Base-by-base conservation (phyloP, 1,139 yeast species). In the Suhomyces panamericanus region DNA sequence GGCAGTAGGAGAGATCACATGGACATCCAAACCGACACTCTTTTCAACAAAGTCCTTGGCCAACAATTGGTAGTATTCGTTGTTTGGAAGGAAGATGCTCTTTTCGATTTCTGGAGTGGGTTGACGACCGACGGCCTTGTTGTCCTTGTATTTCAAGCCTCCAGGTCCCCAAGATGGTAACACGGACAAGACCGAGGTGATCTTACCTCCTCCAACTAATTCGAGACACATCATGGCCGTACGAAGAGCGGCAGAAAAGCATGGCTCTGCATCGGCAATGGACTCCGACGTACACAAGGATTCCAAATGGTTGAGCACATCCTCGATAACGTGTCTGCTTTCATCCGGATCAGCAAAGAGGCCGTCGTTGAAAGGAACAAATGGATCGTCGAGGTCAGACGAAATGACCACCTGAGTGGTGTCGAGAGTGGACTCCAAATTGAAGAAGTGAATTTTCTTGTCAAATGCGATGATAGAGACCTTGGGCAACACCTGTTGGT, bases 141-240 rank as follows among this genome's bases (percentile, higher is more conserved):
- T 68, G 33, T 71, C 75, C 52, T 87, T 83, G 47, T 78, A 71
- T 15, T 73, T 70, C 40, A 91, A 73, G n/a, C 78, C 73, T 2
- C 98, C 98, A 0, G 93, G 87, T 0, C 96, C 96, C 77, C 83
- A 77, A 1, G 89, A 78, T 8, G 99, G 96, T 32, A 90, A 65
- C 1, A 83, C 70, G 2, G 89, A 75, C 41, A 91, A 69, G 4
- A 87, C 64, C 0, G 88, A 77, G 15, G 87, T 78, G 32, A 91
- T 83, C 55, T 91, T 88, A 53, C 97, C 97, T 46, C 96, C 96
- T 0, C 85, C 84, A 31, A 75, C 75, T 24, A 69, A 63, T 32
- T 76, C 76, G 35, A 91, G 70, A n/a, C 91, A 83, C 51, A 80
- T 60, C 56, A 75, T 69, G 0, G 95, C 93, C 1, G 85, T 81